Conservation (phyloP, 1,284 basidiomycete species). For the Apiotrichum laibachii region DNA sequence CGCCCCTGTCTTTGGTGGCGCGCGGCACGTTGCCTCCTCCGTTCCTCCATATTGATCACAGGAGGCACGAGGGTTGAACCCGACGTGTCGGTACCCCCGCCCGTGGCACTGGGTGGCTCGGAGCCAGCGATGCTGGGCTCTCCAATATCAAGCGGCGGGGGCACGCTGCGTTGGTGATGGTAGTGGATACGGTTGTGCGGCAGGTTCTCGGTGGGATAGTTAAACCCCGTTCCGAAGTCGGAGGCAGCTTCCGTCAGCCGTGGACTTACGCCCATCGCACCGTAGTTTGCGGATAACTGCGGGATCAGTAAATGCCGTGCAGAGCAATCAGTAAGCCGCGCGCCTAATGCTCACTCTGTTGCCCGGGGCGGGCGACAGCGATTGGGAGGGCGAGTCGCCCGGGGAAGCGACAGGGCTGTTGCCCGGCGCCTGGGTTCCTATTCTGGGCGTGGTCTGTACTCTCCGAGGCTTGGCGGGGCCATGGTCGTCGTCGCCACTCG, state of each 20-base stretch:
- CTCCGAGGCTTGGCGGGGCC: constrained; percentile 25
- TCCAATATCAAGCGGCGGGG: constrained; percentile 46
- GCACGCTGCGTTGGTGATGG: neutral
- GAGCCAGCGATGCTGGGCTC: constrained; percentile 17
- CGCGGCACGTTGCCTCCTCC: neutral
- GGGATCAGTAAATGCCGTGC: neutral
- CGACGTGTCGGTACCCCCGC: neutral
- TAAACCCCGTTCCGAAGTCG: neutral
- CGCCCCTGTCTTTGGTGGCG: neutral
- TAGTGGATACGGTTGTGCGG: neutral
- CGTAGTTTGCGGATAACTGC: constrained; percentile 22
- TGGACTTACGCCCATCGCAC: constrained; percentile 36
- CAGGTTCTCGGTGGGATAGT: neutral
- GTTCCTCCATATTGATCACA: too few relatives aligned
- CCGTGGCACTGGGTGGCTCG: neutral
- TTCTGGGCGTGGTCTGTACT: neutral
- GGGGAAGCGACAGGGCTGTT: too few relatives aligned
- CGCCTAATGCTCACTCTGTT: too few relatives aligned
- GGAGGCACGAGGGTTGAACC: neutral
- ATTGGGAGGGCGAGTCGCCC: too few relatives aligned
- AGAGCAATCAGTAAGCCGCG: too few relatives aligned
- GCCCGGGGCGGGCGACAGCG: too few relatives aligned
- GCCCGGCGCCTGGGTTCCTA: neutral
- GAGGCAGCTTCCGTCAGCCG: constrained; percentile 13
- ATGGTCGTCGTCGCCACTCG: constrained; percentile 42